These are phyloP conservation scores for Apiospora saccharicola DNA, from an alignment of 2,329 filamentous ascomycete genomes.

Conservation along the genomic window DNA sequence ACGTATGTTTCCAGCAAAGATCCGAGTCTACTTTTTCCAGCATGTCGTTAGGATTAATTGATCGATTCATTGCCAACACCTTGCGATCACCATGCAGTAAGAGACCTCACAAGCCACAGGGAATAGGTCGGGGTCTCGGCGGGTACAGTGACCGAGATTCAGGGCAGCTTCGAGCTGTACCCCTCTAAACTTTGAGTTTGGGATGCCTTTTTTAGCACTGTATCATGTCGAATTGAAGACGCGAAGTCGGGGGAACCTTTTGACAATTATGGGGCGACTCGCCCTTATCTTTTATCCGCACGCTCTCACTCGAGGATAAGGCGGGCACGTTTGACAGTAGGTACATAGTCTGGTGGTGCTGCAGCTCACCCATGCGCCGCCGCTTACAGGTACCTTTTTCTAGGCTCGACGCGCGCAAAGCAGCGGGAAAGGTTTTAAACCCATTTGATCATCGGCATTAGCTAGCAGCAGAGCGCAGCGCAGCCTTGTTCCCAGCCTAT, in stretches of 20 bases:
- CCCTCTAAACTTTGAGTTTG: neutral
- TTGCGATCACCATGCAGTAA: neutral
- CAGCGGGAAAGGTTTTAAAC: constrained; percentile 12
- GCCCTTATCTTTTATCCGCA: constrained; percentile 11
- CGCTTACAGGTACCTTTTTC: constrained; percentile 1
- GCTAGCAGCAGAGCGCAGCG: constrained; percentile 7
- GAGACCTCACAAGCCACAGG: neutral
- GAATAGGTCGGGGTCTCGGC: neutral
- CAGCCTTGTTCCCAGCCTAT: constrained; percentile 25
- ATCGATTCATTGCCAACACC: neutral
- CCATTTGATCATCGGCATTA: constrained; percentile 6
- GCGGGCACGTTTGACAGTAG: constrained; percentile 12
- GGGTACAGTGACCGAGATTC: neutral
- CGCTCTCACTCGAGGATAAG: constrained; percentile 19
- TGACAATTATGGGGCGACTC: neutral
- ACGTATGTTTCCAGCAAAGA: neutral
- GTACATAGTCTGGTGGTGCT: neutral
- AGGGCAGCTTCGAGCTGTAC: neutral
- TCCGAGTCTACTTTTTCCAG: neutral
- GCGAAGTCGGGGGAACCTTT: neutral
- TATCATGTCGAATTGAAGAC: constrained; percentile 4
- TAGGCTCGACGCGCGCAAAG: constrained; percentile 3
- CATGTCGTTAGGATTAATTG: neutral
- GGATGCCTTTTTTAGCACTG: neutral
- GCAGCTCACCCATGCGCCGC: constrained; percentile 1